Conservation (phyloP, 352 stramenopile genomes). For the Phytophthora sansomeana region DNA sequence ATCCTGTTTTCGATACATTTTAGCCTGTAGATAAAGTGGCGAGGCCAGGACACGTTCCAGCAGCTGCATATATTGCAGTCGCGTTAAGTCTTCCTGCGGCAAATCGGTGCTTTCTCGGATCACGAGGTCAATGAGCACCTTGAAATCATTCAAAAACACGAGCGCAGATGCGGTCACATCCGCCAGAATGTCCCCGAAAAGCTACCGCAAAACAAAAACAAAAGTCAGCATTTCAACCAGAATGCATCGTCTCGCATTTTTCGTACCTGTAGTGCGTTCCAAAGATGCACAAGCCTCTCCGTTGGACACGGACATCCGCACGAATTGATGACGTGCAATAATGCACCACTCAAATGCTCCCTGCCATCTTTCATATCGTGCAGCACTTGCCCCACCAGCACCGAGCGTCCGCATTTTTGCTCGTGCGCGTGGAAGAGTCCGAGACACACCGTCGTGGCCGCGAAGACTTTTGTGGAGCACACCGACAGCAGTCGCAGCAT, state of each 20-base stretch:
- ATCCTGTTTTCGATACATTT: conserved; percentile 68
- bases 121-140: conserved; percentile 72
- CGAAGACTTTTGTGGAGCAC: conserved; percentile 76
- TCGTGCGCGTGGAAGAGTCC: conserved; percentile 68
- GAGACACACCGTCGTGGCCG: conserved; percentile 64
- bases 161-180: conserved; percentile 52
- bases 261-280: conserved; percentile 61
- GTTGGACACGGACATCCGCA: conserved; percentile 71
- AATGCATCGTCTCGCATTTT: neutral
- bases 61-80: conserved; percentile 54
- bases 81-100: conserved; percentile 54
- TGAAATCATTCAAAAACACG: conserved; percentile 82
- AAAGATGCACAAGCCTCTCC: conserved; percentile 49
- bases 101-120: conserved; percentile 72
- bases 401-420: conserved; percentile 28
- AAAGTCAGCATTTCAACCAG: conserved; percentile 1
- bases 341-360: conserved; percentile 66
- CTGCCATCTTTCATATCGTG: conserved; percentile 56
- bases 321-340: conserved; percentile 86
- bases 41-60: conserved; percentile 56
- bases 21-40: conserved; percentile 52
- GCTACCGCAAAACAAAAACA: conserved; percentile 35
- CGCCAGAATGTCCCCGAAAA: conserved; percentile 63
- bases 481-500: conserved; percentile 62
- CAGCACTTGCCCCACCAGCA: conserved; percentile 67